Base-by-base conservation (phyloP, 1,284 basidiomycete genomes). In the Ganoderma sp. region DNA sequence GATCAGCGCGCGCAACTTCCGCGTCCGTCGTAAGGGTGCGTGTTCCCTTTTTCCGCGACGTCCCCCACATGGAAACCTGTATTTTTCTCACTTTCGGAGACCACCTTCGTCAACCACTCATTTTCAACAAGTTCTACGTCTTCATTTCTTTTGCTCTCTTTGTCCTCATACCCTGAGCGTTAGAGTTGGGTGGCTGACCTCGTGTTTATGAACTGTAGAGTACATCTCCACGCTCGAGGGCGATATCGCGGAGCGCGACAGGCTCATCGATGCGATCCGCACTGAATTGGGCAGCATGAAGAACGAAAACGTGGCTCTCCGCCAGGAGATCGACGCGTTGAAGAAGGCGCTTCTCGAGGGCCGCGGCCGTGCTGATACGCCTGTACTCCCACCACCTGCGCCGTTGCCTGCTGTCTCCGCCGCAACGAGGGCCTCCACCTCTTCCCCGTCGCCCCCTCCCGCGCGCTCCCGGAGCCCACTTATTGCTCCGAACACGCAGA, bases 1-100 rank as follows among this genome's bases (percentile, higher is more conserved):
- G 89, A 97, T 99, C 71, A 94, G 91, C 73, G 97, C 97, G 1
- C 85, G 97, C 69, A 98, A 97, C 78, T 98, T 99, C 84, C 86
- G 97, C 39, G 94, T 96, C 43, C 85, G 97, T 58, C 86, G 96
- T 80, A 98, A 99, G 84, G 93, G 93, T 91, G 61, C 70, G 84
- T n/a, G n/a, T n/a, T n/a, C n/a, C n/a, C n/a, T n/a, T n/a, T n/a
- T n/a, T n/a, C n/a, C n/a, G n/a, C n/a, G n/a, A n/a, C n/a, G n/a
- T n/a, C n/a, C n/a, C n/a, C n/a, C n/a, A n/a, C n/a, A n/a, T n/a
- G n/a, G n/a, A n/a, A n/a, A n/a, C n/a, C n/a, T n/a, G n/a, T n/a
- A n/a, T n/a, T n/a, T n/a, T n/a, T n/a, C n/a, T n/a, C n/a, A n/a
- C n/a, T n/a, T n/a, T n/a, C n/a, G n/a, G n/a, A n/a, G n/a, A n/a